Evolutionary conservation across 2,329 filamentous ascomycete genomes (phyloP).

Genomic region (Trichocomaceae sp.): DNA sequence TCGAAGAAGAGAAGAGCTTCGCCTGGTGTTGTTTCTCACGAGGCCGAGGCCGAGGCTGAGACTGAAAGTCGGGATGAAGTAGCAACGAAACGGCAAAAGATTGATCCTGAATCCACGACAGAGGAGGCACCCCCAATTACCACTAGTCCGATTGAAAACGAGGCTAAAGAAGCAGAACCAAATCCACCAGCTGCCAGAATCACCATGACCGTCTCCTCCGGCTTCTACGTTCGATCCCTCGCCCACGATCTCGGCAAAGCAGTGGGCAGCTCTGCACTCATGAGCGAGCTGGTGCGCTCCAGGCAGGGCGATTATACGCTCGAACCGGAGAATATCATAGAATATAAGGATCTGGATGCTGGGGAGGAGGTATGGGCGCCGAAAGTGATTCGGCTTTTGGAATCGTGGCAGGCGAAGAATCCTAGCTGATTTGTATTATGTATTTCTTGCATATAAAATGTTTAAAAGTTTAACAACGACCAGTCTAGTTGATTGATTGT

Average conservation of each 20-base stretch:
- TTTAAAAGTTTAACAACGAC: too few relatives aligned
- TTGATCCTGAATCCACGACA: conserved; percentile 15
- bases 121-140: background rate
- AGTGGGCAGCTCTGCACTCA: conserved; percentile 72
- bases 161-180: background rate
- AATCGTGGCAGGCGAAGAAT: conserved; percentile 43
- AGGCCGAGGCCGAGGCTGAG: background rate
- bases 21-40: conserved; percentile 15
- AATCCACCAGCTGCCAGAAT: conserved; percentile 64
- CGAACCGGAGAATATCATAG: conserved; percentile 63
- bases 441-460: too few relatives aligned
- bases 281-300: conserved; percentile 75
- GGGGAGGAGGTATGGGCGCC: conserved; percentile 80
- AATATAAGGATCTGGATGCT: conserved; percentile 67
- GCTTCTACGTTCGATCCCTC: conserved; percentile 92
- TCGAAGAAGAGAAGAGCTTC: conserved; percentile 30
- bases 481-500: background rate
- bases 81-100: conserved; percentile 5
- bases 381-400: conserved; percentile 56
- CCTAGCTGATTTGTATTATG: background rate
- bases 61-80: background rate
- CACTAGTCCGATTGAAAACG: conserved; percentile 1
- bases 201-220: conserved; percentile 86
- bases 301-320: conserved; percentile 76
- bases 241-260: conserved; percentile 85